Percentiles rank a stretch among this genome's conserved stretches.
These are phyloP conservation scores for Funneliformis geosporum DNA, from an alignment of 192 early-diverging fungal species.

Conservation along the genomic window DNA sequence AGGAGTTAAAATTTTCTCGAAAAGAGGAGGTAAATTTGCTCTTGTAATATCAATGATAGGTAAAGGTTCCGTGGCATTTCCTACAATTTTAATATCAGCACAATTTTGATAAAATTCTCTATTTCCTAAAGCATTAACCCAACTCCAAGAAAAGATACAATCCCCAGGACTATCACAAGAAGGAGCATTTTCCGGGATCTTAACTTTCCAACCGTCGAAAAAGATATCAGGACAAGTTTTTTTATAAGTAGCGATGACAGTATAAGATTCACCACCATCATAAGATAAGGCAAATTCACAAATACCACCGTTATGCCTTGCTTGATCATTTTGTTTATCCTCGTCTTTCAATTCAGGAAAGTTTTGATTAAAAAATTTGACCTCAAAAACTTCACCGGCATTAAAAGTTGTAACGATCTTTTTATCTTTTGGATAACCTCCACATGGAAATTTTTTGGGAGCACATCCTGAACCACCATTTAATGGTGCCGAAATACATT, in stretches of 20 bases:
- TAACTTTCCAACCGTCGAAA: conserved; percentile 41
- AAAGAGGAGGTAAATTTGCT: conserved; percentile 24
- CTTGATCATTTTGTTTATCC: conserved; percentile 37
- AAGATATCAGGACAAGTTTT: conserved; percentile 49
- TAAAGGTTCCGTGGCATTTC: conserved; percentile 30
- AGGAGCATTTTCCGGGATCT: conserved; percentile 43
- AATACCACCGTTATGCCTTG: conserved; percentile 65
- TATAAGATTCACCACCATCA: conserved; percentile 63
- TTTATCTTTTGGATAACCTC: conserved; percentile 37
- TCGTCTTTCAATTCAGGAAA: conserved; percentile 24
- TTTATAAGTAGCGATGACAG: conserved; percentile 44
- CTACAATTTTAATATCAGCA: conserved; percentile 66
- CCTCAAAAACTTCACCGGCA: conserved; percentile 48
- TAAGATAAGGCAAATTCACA: conserved; percentile 69
- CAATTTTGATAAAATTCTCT: conserved; percentile 78
- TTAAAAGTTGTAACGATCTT: conserved; percentile 45
- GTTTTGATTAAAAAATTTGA: conserved; percentile 49
- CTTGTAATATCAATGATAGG: conserved; percentile 27
- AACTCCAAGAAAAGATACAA: conserved; percentile 58
- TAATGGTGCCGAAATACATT: conserved; percentile 16
- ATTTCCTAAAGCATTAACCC: conserved; percentile 72
- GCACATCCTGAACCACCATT: conserved; percentile 10
- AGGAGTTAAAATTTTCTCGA: neutral
- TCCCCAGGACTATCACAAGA: conserved; percentile 37
- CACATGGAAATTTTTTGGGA: conserved; percentile 41